These are phyloP conservation scores for Populus tomentosa DNA, from an alignment of 441 rosid genomes.

Conservation along the genomic window DNA sequence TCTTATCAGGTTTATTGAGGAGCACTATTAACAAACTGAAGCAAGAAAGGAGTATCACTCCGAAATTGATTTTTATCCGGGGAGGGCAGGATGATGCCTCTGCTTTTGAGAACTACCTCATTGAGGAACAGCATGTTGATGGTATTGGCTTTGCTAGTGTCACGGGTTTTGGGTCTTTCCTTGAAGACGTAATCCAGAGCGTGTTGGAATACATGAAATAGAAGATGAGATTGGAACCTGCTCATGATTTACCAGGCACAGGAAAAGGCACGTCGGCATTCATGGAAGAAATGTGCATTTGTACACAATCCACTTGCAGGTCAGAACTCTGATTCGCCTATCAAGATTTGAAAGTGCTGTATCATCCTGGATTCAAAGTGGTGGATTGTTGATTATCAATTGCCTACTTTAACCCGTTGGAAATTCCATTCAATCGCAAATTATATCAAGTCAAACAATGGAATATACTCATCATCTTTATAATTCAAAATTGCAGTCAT, in stretches of 20 bases:
- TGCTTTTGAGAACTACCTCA: slow-evolving; percentile 76
- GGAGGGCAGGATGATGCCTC: slow-evolving; percentile 91
- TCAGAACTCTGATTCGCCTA: background rate
- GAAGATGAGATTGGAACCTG: background rate
- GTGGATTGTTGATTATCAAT: background rate
- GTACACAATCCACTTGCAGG: background rate
- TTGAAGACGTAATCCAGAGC: slow-evolving; percentile 70
- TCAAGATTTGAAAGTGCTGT: background rate
- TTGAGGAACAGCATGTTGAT: slow-evolving; percentile 92
- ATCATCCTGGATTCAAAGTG: background rate
- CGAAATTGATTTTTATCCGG: slow-evolving; percentile 71
- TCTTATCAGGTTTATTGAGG: slow-evolving; percentile 62
- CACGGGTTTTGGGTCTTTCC: slow-evolving; percentile 92
- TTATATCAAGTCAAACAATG: background rate
- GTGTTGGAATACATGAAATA: slow-evolving; percentile 83
- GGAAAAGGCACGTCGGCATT: background rate
- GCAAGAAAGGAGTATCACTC: slow-evolving; percentile 83
- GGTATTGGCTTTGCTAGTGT: slow-evolving; percentile 80
- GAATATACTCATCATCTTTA: background rate
- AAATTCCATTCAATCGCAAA: background rate
- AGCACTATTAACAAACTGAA: slow-evolving; percentile 74
- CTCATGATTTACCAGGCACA: background rate
- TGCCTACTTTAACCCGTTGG: background rate
- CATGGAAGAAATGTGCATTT: background rate
- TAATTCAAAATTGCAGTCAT: background rate